phyloP scores from a whole-genome alignment of 345 rosid species.

The Aegle marmelos region DNA sequence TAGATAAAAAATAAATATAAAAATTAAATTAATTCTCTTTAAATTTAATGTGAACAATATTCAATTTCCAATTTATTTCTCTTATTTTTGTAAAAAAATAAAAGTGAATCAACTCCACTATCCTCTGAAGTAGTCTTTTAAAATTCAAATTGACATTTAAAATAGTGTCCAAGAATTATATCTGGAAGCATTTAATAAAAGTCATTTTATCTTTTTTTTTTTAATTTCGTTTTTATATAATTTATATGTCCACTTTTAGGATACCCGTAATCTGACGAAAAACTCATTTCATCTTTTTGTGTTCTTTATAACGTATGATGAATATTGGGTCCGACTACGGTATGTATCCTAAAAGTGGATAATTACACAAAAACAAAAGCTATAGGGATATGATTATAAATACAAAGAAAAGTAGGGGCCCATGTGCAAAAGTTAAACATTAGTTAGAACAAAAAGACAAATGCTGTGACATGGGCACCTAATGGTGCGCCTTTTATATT shows the following conservation, averaged over 20 bases:
- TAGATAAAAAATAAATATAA: too few relatives aligned
- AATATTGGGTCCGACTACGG: background rate
- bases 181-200: too few relatives aligned
- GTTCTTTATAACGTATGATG: background rate
- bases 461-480: constrained; percentile 40
- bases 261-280: too few relatives aligned
- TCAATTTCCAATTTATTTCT: too few relatives aligned
- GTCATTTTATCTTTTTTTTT: too few relatives aligned
- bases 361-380: background rate
- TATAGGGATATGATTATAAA: background rate
- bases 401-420: constrained; percentile 3
- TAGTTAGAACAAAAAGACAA: constrained; percentile 39
- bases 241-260: too few relatives aligned
- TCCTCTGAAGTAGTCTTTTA: too few relatives aligned
- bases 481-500: constrained; percentile 31
- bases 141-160: background rate
- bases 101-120: too few relatives aligned
- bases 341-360: background rate
- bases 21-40: too few relatives aligned
- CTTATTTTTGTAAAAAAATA: too few relatives aligned
- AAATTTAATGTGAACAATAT: too few relatives aligned
- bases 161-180: background rate
- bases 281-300: background rate
- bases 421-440: constrained; percentile 8
- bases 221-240: too few relatives aligned